Evolutionary conservation across 805 yeast genomes (phyloP), one percentile per base, ranked within the genome.

Genomic region (Saturnispora diversa): DNA sequence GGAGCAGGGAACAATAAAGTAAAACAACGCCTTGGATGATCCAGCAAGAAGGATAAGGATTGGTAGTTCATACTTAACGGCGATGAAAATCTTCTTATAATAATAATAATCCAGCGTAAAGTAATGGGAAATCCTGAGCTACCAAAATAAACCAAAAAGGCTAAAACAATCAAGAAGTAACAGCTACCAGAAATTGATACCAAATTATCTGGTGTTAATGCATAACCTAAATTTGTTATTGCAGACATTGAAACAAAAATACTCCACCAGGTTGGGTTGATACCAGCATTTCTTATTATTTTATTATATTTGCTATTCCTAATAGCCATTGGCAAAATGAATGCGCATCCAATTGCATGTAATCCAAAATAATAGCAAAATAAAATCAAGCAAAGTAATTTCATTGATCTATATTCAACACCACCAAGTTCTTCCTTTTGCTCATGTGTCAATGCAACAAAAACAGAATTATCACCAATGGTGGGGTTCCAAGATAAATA

Each of bases 391-490:
- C 82, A 75, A 40, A 90, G 62, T 8, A 86, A 63, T 53, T 85
- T 85, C 38, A 83, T 69, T 0, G 98, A 85, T 29, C 97, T 70
- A 57, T 90, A 90, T 55, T 90, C 98, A 7, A 90, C 95, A 35
- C 97, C 98, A 26, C 97, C 98, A 29, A 90, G 63, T 58, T 90
- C 98, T 43, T 84, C 94, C 52, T 84, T 85, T 58, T 90, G 97
- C 20, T 72, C 79, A 25, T 78, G 84, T 4, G 84, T 75, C 31
- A 90, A 59, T 15, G 80, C 82, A 2, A 85, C 82, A 66, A 90
- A 90, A 0, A 87, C 80, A 0, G 97, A 90, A 59, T 90, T 90
- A 58, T 96, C 72, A 6, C 95, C 97, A 25, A 90, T 72, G 0
- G 90, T 83, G 2, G 97, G 96, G 24, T 72, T 72, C 84, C 92